Evolutionary conservation across 768 basidiomycete species (phyloP), one percentile per base, ranked within the genome.

Genomic region (Clavulina sp.): DNA sequence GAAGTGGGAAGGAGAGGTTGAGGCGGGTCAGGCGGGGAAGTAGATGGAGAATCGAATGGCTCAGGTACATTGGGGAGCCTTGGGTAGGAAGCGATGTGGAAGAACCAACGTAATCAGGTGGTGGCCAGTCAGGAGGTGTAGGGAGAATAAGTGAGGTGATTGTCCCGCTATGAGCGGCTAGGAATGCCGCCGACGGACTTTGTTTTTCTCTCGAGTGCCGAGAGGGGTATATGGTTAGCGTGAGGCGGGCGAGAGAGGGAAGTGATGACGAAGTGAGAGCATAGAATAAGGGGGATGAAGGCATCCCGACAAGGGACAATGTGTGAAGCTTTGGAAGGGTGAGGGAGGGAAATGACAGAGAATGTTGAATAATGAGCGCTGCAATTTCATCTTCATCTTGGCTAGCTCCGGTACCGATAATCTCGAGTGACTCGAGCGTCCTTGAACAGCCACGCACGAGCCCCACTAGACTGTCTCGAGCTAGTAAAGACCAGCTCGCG

Each of bases 1-100:
- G 84, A 7, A 84, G 65, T 0, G 83, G 84, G 4, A 62, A 69
- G 64, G 85, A 82, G 43, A 86, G 70, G 1, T 83, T 81, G 33
- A 86, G 73, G 60, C 81, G 79, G n/a, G 68, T 70, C 4, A 86
- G 68, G 31, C 68, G 65, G 18, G 80, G 76, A 32, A 74, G 30
- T 9, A 32, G 28, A 16, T 49, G 48, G 9, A 49, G 32, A 7
- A 49, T 13, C 13, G 43, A 46, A 9, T 46, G 13, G 34, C n/a
- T n/a, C n/a, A n/a, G n/a, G n/a, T n/a, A n/a, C n/a, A n/a, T n/a
- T n/a, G 34, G 34, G 26, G 43, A 46, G 26, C 26, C 26, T 9
- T 13, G 9, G 1, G 54, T 28, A 3, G 31, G 47, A 34, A 48
- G 47, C 16, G 51, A 29, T 13, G 48, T 23, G 5, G 18, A 32